Base-by-base conservation (phyloP, 495 filamentous ascomycete genomes). In the Thermothielavioides terrestris region DNA sequence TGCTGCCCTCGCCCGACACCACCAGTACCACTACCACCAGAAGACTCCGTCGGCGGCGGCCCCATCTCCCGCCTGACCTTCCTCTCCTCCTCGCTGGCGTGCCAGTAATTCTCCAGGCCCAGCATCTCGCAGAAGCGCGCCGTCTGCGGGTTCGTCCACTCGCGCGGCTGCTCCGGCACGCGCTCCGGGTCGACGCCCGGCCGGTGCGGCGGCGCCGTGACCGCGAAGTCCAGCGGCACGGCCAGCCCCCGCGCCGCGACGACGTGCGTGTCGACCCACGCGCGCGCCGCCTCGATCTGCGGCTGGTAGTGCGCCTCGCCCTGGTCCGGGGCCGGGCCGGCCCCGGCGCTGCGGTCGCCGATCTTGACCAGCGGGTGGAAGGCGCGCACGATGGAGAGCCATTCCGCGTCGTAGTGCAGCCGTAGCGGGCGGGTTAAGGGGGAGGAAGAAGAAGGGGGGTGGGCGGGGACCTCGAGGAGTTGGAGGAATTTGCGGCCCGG, bases 321-420 rank as follows among this genome's bases (percentile, higher is more conserved):
- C n/a, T 74, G 66, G 50, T 88, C 67, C 0, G 62, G 56, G n/a
- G n/a, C n/a, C 0, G 84, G 69, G 0, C 69, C 53, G 8, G 55
- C 57, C n/a, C n/a, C n/a, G 1, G 75, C 72, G 10, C 50, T 60
- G 3, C 68, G 71, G 54, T 85, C 70, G 23, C 83, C 84, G 28
- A 89, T 67, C 5, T 64, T 58, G 3, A 88, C 68, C 28, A 78
- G 70, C 0, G 72, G 50, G 22, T 83, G 80, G 58, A 95, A 90
- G 2, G 82, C 82, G 12, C 90, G 88, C 2, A 83, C 86, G 54
- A 98, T 95, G 7, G 92, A 84, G 3, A 97, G 80, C 90, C 90
- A 98, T 69, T 98, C 92, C 25, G 82, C 80, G 64, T 98, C 92
- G 63, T 97, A 96, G 27, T 80, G 65, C 4, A 97, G 78, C 6